phyloP scores from a whole-genome alignment of 2,329 filamentous ascomycete species.

The Pseudogymnoascus sp. region DNA sequence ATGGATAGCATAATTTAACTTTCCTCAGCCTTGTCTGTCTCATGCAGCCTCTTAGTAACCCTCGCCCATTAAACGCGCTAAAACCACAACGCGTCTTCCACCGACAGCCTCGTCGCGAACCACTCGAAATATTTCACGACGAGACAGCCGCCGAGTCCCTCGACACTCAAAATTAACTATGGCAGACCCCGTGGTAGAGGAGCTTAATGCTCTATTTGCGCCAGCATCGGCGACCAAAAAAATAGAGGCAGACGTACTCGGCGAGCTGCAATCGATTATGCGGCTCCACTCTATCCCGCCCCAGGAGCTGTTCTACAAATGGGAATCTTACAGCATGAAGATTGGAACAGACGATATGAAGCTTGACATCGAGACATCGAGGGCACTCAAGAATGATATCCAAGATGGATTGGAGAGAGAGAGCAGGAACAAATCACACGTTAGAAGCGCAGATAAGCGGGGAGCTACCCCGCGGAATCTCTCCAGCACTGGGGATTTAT shows the following conservation, averaged over 20 bases:
- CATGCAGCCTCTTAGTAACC: constrained; percentile 1
- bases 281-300: constrained; percentile 70
- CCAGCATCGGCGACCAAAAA: constrained; percentile 15
- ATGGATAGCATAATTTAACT: not conserved
- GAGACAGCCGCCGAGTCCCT: not conserved
- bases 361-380: constrained; percentile 60
- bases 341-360: constrained; percentile 75
- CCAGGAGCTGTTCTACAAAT: constrained; percentile 94
- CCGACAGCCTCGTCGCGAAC: constrained; percentile 8
- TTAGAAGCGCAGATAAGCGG: constrained; percentile 56
- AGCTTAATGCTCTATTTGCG: constrained; percentile 24
- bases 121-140: constrained; percentile 6
- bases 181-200: constrained; percentile 17
- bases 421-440: constrained; percentile 56
- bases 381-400: constrained; percentile 76
- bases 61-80: constrained; percentile 1
- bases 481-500: constrained; percentile 56
- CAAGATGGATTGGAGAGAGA: constrained; percentile 77
- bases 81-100: constrained; percentile 3
- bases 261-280: constrained; percentile 79
- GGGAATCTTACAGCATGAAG: constrained; percentile 96
- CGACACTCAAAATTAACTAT: constrained; percentile 11
- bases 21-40: not conserved
- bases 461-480: constrained; percentile 55
- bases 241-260: constrained; percentile 68